Conservation (phyloP, 2,329 filamentous ascomycete genomes). For the Rosellinia necatrix region DNA sequence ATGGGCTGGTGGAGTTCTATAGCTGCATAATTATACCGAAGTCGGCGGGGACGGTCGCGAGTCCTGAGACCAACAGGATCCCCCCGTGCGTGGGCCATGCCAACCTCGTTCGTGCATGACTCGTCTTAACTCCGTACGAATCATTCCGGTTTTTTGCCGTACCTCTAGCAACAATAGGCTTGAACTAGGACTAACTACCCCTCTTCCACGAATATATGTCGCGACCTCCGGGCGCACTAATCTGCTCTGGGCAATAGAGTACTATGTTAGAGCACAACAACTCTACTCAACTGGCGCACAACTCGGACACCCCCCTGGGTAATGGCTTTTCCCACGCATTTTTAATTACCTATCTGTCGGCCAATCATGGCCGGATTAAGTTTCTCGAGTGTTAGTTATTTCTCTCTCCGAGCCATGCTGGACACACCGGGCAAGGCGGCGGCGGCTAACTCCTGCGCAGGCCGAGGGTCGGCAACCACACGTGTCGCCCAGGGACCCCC, state of each 20-base stretch:
- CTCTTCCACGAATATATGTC: background rate
- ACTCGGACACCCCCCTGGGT: no score
- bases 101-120: constrained; percentile 17
- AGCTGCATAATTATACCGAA: constrained; percentile 16
- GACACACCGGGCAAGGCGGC: no score
- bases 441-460: no score
- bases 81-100: no score
- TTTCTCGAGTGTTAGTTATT: no score
- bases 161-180: background rate
- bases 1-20: no score
- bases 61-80: constrained; percentile 13
- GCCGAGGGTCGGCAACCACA: no score
- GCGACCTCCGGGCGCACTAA: no score
- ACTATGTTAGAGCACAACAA: background rate
- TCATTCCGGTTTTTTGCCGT: constrained; percentile 27
- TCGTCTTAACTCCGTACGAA: background rate
- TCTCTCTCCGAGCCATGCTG: background rate
- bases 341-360: background rate
- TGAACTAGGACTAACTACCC: background rate
- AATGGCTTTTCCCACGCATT: no score
- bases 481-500: background rate
- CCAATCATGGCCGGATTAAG: constrained; percentile 4
- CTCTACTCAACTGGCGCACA: no score
- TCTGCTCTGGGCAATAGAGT: background rate
- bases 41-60: constrained; percentile 17